Evolutionary conservation across 768 basidiomycete genomes (phyloP).

Genomic region (Postia placenta): DNA sequence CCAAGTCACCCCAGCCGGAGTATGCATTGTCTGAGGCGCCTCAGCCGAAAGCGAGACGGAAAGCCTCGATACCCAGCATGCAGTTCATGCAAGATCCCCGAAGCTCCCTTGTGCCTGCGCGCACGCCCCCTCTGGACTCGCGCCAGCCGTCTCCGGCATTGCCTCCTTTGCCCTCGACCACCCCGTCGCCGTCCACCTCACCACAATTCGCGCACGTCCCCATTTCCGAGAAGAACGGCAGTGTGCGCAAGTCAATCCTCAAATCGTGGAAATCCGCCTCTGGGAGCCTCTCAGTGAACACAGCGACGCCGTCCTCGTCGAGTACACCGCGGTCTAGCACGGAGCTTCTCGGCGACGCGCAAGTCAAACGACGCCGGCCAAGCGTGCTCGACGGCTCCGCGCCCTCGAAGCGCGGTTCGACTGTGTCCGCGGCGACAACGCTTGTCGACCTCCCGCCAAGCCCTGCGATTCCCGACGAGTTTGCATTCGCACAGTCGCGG

Average conservation of each 20-base stretch:
- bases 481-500: slow-evolving; percentile 10
- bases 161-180: slow-evolving; percentile 17
- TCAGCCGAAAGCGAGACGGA: slow-evolving; percentile 31
- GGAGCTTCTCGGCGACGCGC: slow-evolving; percentile 34
- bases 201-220: slow-evolving; percentile 16
- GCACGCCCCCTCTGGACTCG: slow-evolving; percentile 17
- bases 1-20: slow-evolving; percentile 11
- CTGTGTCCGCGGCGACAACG: slow-evolving; percentile 24
- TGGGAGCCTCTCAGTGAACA: slow-evolving; percentile 17
- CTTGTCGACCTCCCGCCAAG: slow-evolving; percentile 54
- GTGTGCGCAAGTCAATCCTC: slow-evolving; percentile 63
- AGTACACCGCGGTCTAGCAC: slow-evolving; percentile 24
- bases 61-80: slow-evolving; percentile 40
- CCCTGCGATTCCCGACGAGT: slow-evolving; percentile 47
- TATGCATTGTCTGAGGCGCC: slow-evolving; percentile 1
- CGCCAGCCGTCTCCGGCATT: slow-evolving; percentile 14
- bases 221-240: slow-evolving; percentile 31
- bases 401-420: slow-evolving; percentile 20
- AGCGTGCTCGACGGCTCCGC: slow-evolving; percentile 35
- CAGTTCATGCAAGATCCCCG: slow-evolving; percentile 72
- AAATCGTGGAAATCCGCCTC: slow-evolving; percentile 55
- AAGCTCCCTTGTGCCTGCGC: slow-evolving; percentile 43
- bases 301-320: slow-evolving; percentile 14
- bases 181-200: slow-evolving; percentile 14
- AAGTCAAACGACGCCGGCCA: slow-evolving; percentile 36